Evolutionary conservation across 108 stramenopile genomes (phyloP).

Genomic region (Cyclotella baltica): DNA sequence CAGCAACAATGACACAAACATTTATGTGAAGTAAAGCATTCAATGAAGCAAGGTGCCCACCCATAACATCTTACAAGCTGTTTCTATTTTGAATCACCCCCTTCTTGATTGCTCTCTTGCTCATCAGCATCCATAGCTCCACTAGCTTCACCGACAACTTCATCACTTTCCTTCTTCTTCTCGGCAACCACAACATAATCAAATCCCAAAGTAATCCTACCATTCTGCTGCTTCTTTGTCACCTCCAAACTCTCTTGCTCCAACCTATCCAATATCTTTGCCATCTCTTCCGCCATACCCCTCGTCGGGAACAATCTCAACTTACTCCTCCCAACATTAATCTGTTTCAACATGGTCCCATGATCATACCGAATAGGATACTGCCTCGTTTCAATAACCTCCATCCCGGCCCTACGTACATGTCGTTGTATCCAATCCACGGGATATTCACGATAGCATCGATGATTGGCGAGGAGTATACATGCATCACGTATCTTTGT

Average conservation of each 20-base stretch:
- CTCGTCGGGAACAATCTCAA: slow-evolving; percentile 73
- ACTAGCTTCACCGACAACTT: too few relatives aligned
- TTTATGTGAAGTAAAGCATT: too few relatives aligned
- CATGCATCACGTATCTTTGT: slow-evolving; percentile 92
- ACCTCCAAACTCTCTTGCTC: slow-evolving; percentile 69
- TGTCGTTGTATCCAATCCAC: slow-evolving; percentile 94
- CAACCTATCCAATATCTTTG: slow-evolving; percentile 66
- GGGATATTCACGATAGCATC: slow-evolving; percentile 96
- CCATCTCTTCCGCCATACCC: slow-evolving; percentile 72
- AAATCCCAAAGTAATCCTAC: slow-evolving; percentile 85
- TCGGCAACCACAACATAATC: slow-evolving; percentile 94
- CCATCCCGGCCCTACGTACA: slow-evolving; percentile 55
- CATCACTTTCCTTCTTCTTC: slow-evolving; percentile 26
- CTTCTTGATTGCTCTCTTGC: too few relatives aligned
- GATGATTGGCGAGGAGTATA: slow-evolving; percentile 92
- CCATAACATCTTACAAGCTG: too few relatives aligned
- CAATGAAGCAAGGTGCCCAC: too few relatives aligned
- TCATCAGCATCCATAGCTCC: too few relatives aligned
- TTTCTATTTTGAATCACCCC: too few relatives aligned
- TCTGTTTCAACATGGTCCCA: slow-evolving; percentile 82
- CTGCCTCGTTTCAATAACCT: slow-evolving; percentile 56
- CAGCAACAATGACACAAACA: too few relatives aligned
- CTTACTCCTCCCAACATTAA: slow-evolving; percentile 91
- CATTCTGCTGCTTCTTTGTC: slow-evolving; percentile 35
- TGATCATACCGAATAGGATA: slow-evolving; percentile 94